These are phyloP conservation scores for Chalciporus piperatus DNA, from an alignment of 768 basidiomycete species.

Conservation along the genomic window DNA sequence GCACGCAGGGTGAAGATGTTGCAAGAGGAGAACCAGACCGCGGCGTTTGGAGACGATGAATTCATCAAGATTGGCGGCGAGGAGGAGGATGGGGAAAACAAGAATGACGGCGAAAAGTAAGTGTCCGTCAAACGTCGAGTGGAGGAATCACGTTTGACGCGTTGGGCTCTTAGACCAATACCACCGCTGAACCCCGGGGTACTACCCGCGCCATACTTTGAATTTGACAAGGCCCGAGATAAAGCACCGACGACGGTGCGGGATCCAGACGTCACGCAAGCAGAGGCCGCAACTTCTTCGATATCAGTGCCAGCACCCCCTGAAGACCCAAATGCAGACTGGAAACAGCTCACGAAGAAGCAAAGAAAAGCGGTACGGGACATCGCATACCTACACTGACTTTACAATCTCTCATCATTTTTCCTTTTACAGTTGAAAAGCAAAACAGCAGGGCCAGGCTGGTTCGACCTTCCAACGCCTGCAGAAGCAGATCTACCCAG, in stretches of 20 bases:
- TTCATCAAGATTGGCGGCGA: constrained; percentile 48
- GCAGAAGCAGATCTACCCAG: constrained; percentile 75
- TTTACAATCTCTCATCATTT: background rate
- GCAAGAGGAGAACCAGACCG: constrained; percentile 21
- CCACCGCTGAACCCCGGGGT: constrained; percentile 65
- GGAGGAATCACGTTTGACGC: constrained; percentile 1
- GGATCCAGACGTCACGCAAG: constrained; percentile 60
- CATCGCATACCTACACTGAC: background rate
- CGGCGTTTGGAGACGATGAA: constrained; percentile 46
- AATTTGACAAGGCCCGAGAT: constrained; percentile 41
- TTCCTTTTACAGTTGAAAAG: constrained; percentile 51
- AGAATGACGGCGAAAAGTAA: constrained; percentile 21
- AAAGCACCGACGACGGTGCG: constrained; percentile 47
- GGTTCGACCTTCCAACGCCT: constrained; percentile 89
- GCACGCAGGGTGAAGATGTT: constrained; percentile 20
- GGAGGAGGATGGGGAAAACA: constrained; percentile 23
- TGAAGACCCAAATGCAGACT: constrained; percentile 57
- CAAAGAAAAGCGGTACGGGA: constrained; percentile 65
- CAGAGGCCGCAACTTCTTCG: constrained; percentile 50
- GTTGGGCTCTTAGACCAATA: constrained; percentile 42
- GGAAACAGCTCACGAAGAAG: constrained; percentile 68
- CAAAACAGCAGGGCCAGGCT: constrained; percentile 73
- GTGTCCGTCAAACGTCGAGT: constrained; percentile 28
- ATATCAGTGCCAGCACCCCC: constrained; percentile 56
- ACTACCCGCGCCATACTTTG: constrained; percentile 65